These are phyloP conservation scores for Serendipita sp. DNA, from an alignment of 768 basidiomycete species.

Conservation along the genomic window DNA sequence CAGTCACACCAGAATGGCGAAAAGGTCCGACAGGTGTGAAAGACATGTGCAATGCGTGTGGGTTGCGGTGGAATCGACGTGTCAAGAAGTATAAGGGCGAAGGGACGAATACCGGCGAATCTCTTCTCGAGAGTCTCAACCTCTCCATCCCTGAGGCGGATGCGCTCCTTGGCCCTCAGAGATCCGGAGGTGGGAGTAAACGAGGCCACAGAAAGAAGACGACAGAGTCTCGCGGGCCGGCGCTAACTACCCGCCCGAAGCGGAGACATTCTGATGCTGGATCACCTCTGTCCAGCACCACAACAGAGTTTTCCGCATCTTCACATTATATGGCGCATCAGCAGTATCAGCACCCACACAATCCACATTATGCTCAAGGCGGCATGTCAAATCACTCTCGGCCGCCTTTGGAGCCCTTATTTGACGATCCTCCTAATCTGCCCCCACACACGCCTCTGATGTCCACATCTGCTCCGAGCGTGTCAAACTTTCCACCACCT, in stretches of 20 bases:
- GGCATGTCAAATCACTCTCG: neutral
- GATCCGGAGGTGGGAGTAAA: slow-evolving; percentile 2
- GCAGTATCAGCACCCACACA: neutral
- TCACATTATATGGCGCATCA: neutral
- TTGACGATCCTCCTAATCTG: neutral
- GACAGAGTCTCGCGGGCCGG: neutral
- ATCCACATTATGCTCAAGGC: neutral
- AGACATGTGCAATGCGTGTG: slow-evolving; percentile 84
- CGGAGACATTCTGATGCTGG: neutral
- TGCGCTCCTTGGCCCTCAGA: neutral
- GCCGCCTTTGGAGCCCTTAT: neutral
- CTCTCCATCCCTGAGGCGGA: neutral
- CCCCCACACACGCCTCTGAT: neutral
- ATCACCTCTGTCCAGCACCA: neutral
- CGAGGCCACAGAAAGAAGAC: neutral
- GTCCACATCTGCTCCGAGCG: neutral
- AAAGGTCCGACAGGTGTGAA: slow-evolving; percentile 84
- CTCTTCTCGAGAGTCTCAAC: neutral
- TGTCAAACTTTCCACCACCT: neutral
- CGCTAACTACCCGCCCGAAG: neutral
- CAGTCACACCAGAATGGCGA: slow-evolving; percentile 77
- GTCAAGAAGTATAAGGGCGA: neutral
- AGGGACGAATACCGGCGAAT: neutral
- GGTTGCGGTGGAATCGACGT: slow-evolving; percentile 12
- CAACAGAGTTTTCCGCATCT: neutral